Conservation (phyloP, 1,139 yeast genomes). For the Saccharomycopsis crataegensis region DNA sequence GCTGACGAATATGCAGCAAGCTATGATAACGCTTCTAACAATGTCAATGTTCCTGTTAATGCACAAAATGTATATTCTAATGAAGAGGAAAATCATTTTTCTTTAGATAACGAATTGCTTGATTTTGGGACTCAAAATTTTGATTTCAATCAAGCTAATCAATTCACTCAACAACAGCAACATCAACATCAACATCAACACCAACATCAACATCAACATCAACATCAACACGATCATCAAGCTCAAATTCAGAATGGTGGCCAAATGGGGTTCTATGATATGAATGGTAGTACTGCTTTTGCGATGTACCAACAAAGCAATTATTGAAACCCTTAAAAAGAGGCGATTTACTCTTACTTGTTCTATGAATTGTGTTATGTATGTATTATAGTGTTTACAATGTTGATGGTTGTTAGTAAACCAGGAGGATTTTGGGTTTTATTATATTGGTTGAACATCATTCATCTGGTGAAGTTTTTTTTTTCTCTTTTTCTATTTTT, state of each 20-base stretch:
- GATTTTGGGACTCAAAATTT: constrained; percentile 7
- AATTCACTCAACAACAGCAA: background rate
- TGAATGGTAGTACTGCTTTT: background rate
- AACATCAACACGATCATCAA: background rate
- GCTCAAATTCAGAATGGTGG: background rate
- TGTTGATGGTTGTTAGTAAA: no score
- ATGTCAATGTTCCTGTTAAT: background rate
- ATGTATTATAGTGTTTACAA: no score
- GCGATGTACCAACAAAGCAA: constrained; percentile 1
- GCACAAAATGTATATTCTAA: background rate
- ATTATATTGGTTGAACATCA: no score
- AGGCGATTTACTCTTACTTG: background rate
- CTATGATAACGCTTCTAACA: background rate
- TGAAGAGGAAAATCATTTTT: constrained; percentile 11
- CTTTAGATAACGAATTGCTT: constrained; percentile 14
- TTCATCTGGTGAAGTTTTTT: background rate
- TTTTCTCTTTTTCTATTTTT: background rate
- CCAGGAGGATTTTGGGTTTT: no score
- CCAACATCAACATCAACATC: background rate
- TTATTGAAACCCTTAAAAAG: background rate
- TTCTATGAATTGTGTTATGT: no score
- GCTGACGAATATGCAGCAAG: constrained; percentile 18
- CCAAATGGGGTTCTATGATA: constrained; percentile 9
- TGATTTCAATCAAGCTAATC: background rate
- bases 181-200: constrained; percentile 2